Conservation (phyloP, 768 basidiomycete species). For the Leucocoprinus leucothites region DNA sequence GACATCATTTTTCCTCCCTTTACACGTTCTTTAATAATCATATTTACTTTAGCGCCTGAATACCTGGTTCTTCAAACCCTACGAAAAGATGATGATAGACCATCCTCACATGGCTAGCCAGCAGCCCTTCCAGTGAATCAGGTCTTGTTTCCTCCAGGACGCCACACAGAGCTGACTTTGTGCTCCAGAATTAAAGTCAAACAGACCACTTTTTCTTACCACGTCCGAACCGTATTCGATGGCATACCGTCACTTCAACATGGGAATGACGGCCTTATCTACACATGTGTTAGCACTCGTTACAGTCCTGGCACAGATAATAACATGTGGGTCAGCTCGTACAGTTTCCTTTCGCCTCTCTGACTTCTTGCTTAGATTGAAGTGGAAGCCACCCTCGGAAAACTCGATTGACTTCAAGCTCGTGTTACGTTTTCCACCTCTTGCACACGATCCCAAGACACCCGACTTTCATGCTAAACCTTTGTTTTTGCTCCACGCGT, state of each 20-base stretch:
- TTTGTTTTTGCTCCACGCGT: constrained; percentile 77
- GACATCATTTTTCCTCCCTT: background rate
- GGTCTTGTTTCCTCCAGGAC: background rate
- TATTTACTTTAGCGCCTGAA: constrained; percentile 57
- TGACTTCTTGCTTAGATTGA: constrained; percentile 47
- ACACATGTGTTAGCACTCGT: constrained; percentile 83
- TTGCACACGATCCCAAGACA: constrained; percentile 41
- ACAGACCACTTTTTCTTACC: constrained; percentile 82
- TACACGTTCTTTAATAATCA: constrained; percentile 12
- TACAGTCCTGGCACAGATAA: constrained; percentile 85
- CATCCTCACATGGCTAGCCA: constrained; percentile 60
- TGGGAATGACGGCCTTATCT: constrained; percentile 94
- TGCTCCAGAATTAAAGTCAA: constrained; percentile 77
- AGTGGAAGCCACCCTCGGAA: constrained; percentile 98
- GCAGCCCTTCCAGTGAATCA: constrained; percentile 82
- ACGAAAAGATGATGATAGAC: constrained; percentile 62
- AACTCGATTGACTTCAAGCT: constrained; percentile 99
- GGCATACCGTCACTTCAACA: constrained; percentile 88
- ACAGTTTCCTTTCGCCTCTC: background rate
- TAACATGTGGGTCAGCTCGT: constrained; percentile 66
- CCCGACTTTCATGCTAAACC: constrained; percentile 88
- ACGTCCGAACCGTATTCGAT: constrained; percentile 80
- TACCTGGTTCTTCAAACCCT: constrained; percentile 82
- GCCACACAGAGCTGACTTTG: constrained; percentile 13
- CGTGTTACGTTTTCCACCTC: constrained; percentile 86